Percentiles rank a stretch among this genome's conserved stretches.
These are phyloP conservation scores for Hygrocybe punicea DNA, from an alignment of 768 basidiomycete species.

Conservation along the genomic window DNA sequence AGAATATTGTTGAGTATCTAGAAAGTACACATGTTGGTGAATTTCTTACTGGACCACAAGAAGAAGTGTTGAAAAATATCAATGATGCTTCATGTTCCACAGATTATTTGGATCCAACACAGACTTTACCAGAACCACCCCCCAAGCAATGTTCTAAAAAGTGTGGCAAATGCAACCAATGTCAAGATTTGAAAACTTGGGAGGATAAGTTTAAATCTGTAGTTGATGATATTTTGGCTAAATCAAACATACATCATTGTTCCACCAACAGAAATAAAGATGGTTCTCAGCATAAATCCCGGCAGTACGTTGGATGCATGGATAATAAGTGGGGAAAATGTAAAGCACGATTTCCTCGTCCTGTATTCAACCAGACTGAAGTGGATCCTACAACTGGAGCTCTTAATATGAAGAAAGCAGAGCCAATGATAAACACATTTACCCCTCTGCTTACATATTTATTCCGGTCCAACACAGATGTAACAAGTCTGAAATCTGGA, in stretches of 20 bases:
- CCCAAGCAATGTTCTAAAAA: slow-evolving; percentile 14
- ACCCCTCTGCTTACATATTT: slow-evolving; percentile 27
- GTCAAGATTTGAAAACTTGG: slow-evolving; percentile 14
- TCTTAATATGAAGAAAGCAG: slow-evolving; percentile 29
- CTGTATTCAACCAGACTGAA: slow-evolving; percentile 13
- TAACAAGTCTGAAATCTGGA: slow-evolving; percentile 32
- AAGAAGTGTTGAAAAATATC: slow-evolving; percentile 17
- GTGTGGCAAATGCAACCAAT: slow-evolving; percentile 7
- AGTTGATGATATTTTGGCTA: slow-evolving; percentile 25
- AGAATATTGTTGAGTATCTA: slow-evolving; percentile 21
- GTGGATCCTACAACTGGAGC: slow-evolving; percentile 28
- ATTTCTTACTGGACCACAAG: slow-evolving; percentile 27
- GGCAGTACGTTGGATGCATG: slow-evolving; percentile 17
- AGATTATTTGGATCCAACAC: slow-evolving; percentile 20
- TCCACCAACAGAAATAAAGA: slow-evolving; percentile 12
- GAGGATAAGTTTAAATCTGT: slow-evolving; percentile 14
- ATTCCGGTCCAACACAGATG: slow-evolving; percentile 37
- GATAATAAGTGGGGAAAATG: slow-evolving; percentile 30
- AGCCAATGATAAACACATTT: slow-evolving; percentile 34
- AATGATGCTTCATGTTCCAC: background rate
- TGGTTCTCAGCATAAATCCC: slow-evolving; percentile 12
- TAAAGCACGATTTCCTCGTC: slow-evolving; percentile 34
- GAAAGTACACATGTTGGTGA: slow-evolving; percentile 26
- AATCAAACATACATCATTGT: slow-evolving; percentile 32
- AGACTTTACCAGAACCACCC: slow-evolving; percentile 19